These are phyloP conservation scores for Cucumis sativus DNA, from an alignment of 306 rosid genomes.

Conservation along the genomic window DNA sequence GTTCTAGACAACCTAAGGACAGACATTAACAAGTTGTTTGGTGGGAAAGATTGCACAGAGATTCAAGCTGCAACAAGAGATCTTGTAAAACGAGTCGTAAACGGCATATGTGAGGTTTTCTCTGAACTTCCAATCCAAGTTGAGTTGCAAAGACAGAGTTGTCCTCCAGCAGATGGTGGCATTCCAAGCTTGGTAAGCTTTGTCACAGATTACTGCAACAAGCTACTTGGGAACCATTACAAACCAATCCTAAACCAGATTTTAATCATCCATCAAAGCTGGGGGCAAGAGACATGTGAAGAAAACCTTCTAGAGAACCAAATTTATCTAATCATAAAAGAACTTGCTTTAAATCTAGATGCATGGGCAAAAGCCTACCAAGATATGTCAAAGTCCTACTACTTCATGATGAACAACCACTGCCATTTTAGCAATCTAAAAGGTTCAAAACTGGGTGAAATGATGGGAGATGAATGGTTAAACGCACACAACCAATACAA, in stretches of 20 bases:
- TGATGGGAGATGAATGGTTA: conserved; percentile 85
- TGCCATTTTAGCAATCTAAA: conserved; percentile 53
- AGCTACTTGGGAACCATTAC: conserved; percentile 44
- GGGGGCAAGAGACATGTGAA: conserved; percentile 41
- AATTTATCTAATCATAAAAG: conserved; percentile 39
- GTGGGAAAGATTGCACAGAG: conserved; percentile 42
- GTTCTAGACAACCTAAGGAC: conserved; percentile 47
- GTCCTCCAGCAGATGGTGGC: conserved; percentile 67
- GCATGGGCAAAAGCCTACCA: conserved; percentile 65
- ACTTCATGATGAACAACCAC: conserved; percentile 92
- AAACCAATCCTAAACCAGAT: conserved; percentile 48
- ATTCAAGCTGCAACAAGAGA: conserved; percentile 53
- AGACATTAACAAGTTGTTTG: conserved; percentile 52
- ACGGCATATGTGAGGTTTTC: conserved; percentile 55
- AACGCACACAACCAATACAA: conserved; percentile 61
- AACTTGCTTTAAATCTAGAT: conserved; percentile 59
- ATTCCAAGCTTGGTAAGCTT: conserved; percentile 65
- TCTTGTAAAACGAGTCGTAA: conserved; percentile 45
- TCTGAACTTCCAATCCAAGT: conserved; percentile 78
- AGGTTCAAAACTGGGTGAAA: conserved; percentile 53
- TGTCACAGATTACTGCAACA: conserved; percentile 52
- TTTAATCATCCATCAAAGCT: conserved; percentile 45
- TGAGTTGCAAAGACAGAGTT: conserved; percentile 42
- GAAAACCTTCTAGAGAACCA: conserved; percentile 30
- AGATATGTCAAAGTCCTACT: conserved; percentile 48